Evolutionary conservation across 768 basidiomycete genomes (phyloP), one percentile per base, ranked within the genome.

Genomic region (Trametopsis cervina): DNA sequence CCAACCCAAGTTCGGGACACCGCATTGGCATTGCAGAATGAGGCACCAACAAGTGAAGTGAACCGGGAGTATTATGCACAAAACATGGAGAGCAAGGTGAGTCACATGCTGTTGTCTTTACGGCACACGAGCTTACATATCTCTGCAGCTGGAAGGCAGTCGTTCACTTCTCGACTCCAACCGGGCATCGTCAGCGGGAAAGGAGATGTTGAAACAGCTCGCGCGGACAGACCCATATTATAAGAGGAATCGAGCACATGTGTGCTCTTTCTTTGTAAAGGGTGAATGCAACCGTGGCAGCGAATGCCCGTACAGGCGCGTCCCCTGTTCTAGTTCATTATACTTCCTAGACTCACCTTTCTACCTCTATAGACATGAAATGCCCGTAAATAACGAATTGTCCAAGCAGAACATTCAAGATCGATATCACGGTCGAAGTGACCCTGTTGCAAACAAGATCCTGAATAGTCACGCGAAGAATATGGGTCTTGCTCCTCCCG

Each of bases 1-100:
- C 96, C 96, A 4, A 94, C 93, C 0, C 96, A 99, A 74, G 93
- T 98, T 9, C 77, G 96, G 44, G 96, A 99, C 64, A 96, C 94
- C 2, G 96, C 96, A 7, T 69, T 99, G 42, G 91, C 85, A 1
- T 57, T 87, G 20, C 74, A 86, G 63, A 86, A 81, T 59, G 86
- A 88, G 52, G 95, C 96, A 0, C 96, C 96, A 4, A 93, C 86
- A 43, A 95, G 93, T 62, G 94, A 98, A 57, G 89, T 99, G 68
- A 99, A 99, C 65, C 77, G 95, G 60, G 89, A 95, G 71, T 95
- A 89, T 62, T 88, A 88, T 63, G 90, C 89, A 1, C 90, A 95
- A 67, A 93, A 92, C 64, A 84, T 91, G 82, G 86, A 90, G 66
- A 70, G 73, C 50, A 85, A 90, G 75, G 89, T 85, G 54, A 53